phyloP scores from a whole-genome alignment of 768 basidiomycete species.

The Clitopilus passeckerianus region DNA sequence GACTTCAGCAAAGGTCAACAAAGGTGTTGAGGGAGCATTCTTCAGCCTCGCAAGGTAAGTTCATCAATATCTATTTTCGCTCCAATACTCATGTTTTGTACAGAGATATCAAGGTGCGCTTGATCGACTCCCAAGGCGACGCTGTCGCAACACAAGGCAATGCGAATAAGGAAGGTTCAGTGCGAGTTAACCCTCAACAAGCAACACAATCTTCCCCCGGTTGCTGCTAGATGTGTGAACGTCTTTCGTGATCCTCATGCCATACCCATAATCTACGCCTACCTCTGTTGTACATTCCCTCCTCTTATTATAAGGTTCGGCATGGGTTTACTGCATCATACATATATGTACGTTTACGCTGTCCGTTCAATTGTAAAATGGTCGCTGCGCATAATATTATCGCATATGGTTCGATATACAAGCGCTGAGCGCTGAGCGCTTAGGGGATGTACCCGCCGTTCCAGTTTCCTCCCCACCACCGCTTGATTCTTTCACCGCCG shows the following conservation, averaged over 20 bases:
- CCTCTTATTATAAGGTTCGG: neutral
- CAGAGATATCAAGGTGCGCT: slow-evolving; percentile 95
- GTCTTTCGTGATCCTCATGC: neutral
- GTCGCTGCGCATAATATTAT: slow-evolving; percentile 9
- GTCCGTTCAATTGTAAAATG: slow-evolving; percentile 17
- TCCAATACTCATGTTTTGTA: neutral
- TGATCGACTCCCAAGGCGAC: slow-evolving; percentile 91
- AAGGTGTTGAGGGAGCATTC: slow-evolving; percentile 98
- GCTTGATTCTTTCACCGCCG: slow-evolving; percentile 81
- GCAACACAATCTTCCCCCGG: slow-evolving; percentile 33
- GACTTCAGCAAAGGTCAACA: slow-evolving; percentile 95
- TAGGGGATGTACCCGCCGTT: slow-evolving; percentile 34
- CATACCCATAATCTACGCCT: neutral
- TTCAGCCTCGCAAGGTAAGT: slow-evolving; percentile 91
- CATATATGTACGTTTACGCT: neutral
- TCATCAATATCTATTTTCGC: neutral
- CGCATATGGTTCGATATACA: no score
- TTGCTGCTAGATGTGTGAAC: slow-evolving; percentile 45
- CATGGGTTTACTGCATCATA: neutral
- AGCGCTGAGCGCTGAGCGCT: neutral
- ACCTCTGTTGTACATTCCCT: neutral
- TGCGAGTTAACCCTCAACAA: slow-evolving; percentile 60
- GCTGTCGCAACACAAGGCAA: slow-evolving; percentile 34
- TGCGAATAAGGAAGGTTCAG: slow-evolving; percentile 47
- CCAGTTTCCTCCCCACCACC: slow-evolving; percentile 94